A percentile compares a stretch with the other conserved stretches of the same genome.
Evolutionary conservation across 352 stramenopile species (phyloP).

Genomic region (Phytophthora hibernalis): DNA sequence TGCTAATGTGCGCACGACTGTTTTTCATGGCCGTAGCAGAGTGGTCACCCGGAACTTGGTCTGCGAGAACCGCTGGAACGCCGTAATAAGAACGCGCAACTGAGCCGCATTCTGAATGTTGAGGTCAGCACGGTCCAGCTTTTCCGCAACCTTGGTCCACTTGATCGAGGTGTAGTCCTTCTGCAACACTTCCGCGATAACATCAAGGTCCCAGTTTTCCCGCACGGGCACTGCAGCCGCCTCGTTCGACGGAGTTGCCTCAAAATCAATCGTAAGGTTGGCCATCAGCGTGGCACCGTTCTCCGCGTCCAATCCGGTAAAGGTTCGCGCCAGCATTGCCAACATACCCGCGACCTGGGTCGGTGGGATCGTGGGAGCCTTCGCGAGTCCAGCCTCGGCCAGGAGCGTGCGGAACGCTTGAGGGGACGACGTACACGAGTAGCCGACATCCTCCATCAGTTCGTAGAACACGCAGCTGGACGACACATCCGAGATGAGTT

Average conservation of each 20-base stretch:
- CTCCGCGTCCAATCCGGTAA: slow-evolving; percentile 63
- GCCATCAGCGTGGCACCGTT: slow-evolving; percentile 83
- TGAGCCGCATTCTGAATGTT: slow-evolving; percentile 68
- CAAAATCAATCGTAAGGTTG: slow-evolving; percentile 83
- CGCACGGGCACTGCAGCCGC: slow-evolving; percentile 32
- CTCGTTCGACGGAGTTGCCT: slow-evolving; percentile 46
- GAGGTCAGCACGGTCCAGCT: slow-evolving; percentile 83
- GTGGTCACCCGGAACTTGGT: slow-evolving; percentile 80
- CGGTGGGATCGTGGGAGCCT: slow-evolving; percentile 84
- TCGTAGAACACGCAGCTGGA: slow-evolving; percentile 89
- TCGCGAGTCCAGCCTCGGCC: slow-evolving; percentile 80
- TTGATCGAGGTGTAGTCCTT: slow-evolving; percentile 89
- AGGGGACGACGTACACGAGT: slow-evolving; percentile 79
- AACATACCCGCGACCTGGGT: slow-evolving; percentile 90
- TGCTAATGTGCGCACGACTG: slow-evolving; percentile 74
- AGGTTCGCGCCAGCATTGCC: slow-evolving; percentile 87
- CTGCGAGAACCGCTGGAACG: slow-evolving; percentile 83
- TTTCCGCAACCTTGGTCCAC: slow-evolving; percentile 87
- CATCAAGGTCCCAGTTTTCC: slow-evolving; percentile 85
- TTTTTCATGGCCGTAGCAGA: slow-evolving; percentile 82
- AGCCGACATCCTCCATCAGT: slow-evolving; percentile 92
- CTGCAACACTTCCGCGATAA: slow-evolving; percentile 86
- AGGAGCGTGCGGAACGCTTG: slow-evolving; percentile 86
- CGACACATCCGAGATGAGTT: slow-evolving; percentile 83
- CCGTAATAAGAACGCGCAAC: slow-evolving; percentile 77